Evolutionary conservation across 2,329 filamentous ascomycete species (phyloP).

Genomic region (Zalaria sp.): DNA sequence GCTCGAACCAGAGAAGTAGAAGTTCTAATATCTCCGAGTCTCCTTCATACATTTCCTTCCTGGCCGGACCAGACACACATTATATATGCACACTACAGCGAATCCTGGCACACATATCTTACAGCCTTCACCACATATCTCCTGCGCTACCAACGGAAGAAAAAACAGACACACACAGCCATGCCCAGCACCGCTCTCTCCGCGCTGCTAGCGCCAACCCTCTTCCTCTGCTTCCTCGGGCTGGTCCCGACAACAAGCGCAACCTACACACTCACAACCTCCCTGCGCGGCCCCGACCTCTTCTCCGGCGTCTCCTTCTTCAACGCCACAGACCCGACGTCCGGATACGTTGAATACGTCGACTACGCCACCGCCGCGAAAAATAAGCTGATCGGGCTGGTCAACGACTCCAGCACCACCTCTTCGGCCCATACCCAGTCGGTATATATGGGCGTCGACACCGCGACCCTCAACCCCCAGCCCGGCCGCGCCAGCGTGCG

Average conservation of each 20-base stretch:
- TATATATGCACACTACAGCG: no score
- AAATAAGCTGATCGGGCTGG: constrained; percentile 24
- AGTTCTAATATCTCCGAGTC: no score
- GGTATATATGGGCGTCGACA: constrained; percentile 32
- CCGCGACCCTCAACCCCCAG: constrained; percentile 16
- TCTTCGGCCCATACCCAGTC: constrained; percentile 16
- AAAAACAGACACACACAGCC: no score
- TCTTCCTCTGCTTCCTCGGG: no score
- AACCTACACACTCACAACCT: constrained; percentile 15
- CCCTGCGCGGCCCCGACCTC: constrained; percentile 22
- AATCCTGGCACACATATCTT: no score
- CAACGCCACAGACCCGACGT: constrained; percentile 28
- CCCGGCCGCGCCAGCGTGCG: constrained; percentile 31
- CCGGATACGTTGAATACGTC: constrained; percentile 18
- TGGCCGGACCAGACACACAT: no score
- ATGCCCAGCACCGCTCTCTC: no score
- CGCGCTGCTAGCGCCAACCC: no score
- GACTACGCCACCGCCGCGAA: constrained; percentile 17
- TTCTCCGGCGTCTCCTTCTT: constrained; percentile 31
- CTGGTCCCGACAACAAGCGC: constrained; percentile 2
- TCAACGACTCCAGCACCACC: constrained; percentile 21
- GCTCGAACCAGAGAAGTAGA: no score
- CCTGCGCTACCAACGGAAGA: no score
- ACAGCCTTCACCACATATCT: no score
- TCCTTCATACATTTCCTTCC: no score